Evolutionary conservation across 75 land plant species (phyloP).

Genomic region (Picea glauca): DNA sequence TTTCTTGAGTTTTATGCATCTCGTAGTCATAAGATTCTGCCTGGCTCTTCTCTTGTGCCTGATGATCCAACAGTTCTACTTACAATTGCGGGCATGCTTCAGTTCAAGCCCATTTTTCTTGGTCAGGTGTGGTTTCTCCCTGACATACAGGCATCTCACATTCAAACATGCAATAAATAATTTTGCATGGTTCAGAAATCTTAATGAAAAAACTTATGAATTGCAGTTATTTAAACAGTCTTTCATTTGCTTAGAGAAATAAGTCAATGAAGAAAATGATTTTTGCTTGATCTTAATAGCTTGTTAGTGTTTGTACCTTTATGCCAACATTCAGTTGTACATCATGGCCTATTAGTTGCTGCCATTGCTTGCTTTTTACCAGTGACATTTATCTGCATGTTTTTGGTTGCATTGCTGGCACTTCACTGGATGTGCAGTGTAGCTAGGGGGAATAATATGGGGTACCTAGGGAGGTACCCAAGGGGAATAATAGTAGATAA

Average conservation of each 20-base stretch:
- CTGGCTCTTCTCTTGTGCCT: slow-evolving; percentile 91
- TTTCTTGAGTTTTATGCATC: slow-evolving; percentile 88
- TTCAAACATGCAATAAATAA: not conserved
- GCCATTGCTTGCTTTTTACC: too few species aligned
- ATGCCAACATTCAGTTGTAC: too few species aligned
- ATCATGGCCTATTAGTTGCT: too few species aligned
- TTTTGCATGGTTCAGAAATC: not conserved
- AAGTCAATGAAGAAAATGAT: not conserved
- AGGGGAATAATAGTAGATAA: too few species aligned
- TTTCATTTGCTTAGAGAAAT: slow-evolving; percentile 2
- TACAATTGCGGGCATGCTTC: slow-evolving; percentile 98
- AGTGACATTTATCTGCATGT: too few species aligned
- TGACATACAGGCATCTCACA: not conserved
- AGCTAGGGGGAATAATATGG: too few species aligned
- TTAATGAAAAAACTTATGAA: not conserved
- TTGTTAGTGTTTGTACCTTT: too few species aligned
- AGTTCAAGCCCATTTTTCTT: slow-evolving; percentile 93
- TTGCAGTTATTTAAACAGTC: not conserved
- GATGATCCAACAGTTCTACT: slow-evolving; percentile 96
- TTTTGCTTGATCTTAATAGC: too few species aligned
- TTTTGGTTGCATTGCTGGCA: too few species aligned
- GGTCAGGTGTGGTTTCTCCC: slow-evolving; percentile 57
- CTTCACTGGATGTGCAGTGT: too few species aligned
- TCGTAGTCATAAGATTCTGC: slow-evolving; percentile 74
- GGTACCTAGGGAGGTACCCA: too few species aligned